Conservation (phyloP, 495 filamentous ascomycete species). For the Neurospora hispaniola region DNA sequence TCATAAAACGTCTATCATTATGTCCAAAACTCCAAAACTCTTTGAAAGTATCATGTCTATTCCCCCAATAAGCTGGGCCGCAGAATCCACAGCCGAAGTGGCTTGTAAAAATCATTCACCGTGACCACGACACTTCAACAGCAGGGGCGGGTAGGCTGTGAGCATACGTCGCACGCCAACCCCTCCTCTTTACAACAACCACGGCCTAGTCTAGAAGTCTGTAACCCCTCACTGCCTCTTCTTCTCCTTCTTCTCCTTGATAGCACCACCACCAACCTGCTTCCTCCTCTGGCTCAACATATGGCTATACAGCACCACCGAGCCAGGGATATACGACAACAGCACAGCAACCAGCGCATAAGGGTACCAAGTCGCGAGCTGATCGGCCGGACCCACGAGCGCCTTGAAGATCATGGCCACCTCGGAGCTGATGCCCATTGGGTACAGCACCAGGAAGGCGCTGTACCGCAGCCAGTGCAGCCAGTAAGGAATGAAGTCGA, state of each 20-base stretch:
- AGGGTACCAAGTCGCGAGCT: conserved; percentile 35
- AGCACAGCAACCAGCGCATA: conserved; percentile 52
- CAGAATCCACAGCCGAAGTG: neutral
- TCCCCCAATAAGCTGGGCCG: neutral
- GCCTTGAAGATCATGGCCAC: conserved; percentile 61
- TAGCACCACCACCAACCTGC: conserved; percentile 43
- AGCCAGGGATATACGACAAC: conserved; percentile 76
- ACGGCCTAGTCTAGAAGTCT: neutral
- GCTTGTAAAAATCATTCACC: neutral
- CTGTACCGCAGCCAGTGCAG: conserved; percentile 88
- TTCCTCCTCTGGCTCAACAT: conserved; percentile 86
- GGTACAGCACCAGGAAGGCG: conserved; percentile 86
- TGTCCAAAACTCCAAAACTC: neutral
- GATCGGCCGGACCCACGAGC: conserved; percentile 50
- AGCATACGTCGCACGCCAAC: neutral
- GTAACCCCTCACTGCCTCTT: conserved; percentile 11
- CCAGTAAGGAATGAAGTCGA: conserved; percentile 43
- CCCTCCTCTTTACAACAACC: neutral
- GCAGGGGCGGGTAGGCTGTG: neutral
- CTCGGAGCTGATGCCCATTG: conserved; percentile 81
- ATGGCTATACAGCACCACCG: conserved; percentile 80
- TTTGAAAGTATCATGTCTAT: neutral
- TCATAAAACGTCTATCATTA: neutral
- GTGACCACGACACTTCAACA: neutral
- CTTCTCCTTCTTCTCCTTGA: conserved; percentile 17